These are phyloP conservation scores for Populus deltoides DNA, from an alignment of 345 rosid species.

Conservation along the genomic window DNA sequence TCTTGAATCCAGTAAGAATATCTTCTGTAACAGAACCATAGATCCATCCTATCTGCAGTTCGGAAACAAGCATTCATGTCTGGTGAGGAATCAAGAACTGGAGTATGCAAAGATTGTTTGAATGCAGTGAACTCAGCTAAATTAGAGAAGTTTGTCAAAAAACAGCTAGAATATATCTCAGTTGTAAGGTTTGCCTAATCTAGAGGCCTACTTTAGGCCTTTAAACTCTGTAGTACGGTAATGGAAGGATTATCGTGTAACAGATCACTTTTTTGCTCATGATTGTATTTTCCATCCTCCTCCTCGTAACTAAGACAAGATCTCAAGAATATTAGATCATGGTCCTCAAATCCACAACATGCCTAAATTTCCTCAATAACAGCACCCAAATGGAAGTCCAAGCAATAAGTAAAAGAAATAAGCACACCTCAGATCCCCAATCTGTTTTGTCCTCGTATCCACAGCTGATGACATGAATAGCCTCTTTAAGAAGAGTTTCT, in stretches of 20 bases:
- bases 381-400: neutral
- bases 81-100: neutral
- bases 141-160: too few species aligned
- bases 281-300: neutral
- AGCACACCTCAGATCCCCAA: conserved; percentile 81
- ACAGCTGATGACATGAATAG: conserved; percentile 95
- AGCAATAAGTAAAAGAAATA: neutral
- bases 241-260: neutral
- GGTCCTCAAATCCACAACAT: neutral
- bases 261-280: neutral
- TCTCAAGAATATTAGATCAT: neutral
- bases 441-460: conserved; percentile 93
- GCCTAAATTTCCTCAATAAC: neutral
- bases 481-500: conserved; percentile 88
- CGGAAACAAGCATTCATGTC: conserved; percentile 1
- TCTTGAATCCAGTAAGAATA: conserved; percentile 96
- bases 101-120: neutral
- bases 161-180: neutral
- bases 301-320: neutral
- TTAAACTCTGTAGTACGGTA: neutral
- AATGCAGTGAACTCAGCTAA: neutral
- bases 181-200: conserved; percentile 1
- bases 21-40: conserved; percentile 96
- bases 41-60: conserved; percentile 89
- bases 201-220: neutral